Evolutionary conservation across 306 rosid species (phyloP).

Genomic region (Nissolia schottii): DNA sequence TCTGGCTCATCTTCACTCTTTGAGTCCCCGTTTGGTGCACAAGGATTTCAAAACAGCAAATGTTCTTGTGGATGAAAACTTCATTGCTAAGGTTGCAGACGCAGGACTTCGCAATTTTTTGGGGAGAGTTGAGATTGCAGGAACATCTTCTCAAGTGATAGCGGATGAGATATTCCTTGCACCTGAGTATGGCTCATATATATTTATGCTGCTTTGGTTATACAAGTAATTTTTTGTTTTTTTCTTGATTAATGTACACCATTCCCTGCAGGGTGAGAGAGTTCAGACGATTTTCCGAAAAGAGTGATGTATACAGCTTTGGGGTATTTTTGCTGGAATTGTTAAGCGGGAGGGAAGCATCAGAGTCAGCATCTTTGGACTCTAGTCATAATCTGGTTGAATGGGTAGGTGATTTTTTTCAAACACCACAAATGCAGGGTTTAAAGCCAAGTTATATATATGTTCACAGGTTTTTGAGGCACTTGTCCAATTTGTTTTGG

Average conservation of each 20-base stretch:
- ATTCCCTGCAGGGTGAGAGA: conserved; percentile 69
- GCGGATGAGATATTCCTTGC: conserved; percentile 76
- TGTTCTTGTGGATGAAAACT: conserved; percentile 84
- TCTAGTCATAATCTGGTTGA: conserved; percentile 58
- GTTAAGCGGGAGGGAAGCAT: conserved; percentile 74
- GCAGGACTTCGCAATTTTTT: conserved; percentile 76
- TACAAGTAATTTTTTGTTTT: background rate
- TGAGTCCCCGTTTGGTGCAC: conserved; percentile 83
- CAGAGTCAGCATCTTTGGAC: conserved; percentile 40
- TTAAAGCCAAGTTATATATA: background rate
- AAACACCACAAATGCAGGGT: background rate
- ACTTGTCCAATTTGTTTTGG: background rate
- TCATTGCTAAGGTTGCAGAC: conserved; percentile 87
- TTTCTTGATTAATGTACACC: conserved; percentile 6
- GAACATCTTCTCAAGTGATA: conserved; percentile 67
- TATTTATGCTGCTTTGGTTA: background rate
- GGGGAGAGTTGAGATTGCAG: conserved; percentile 58
- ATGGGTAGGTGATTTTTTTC: conserved; percentile 45
- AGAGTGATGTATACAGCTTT: conserved; percentile 83
- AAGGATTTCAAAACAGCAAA: conserved; percentile 85
- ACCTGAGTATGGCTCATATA: conserved; percentile 56
- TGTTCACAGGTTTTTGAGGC: background rate
- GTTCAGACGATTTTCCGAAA: conserved; percentile 82
- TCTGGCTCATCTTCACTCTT: conserved; percentile 76
- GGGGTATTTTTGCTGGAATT: conserved; percentile 83